Evolutionary conservation across 345 rosid genomes (phyloP), one percentile per base, ranked within the genome.

Genomic region (Citrus hindsii): DNA sequence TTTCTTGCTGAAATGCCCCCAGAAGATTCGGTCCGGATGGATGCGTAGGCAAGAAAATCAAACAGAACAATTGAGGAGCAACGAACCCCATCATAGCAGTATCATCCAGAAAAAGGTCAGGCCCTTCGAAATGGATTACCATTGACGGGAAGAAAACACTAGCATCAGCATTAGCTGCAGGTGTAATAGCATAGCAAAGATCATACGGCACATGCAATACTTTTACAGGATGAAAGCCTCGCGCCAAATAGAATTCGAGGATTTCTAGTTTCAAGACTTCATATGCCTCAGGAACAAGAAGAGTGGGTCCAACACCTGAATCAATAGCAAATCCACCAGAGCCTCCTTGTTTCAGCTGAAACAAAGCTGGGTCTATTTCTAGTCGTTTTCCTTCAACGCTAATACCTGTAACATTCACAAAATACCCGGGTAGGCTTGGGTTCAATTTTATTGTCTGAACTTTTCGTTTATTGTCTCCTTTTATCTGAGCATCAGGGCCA

Each of bases 1-100:
- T 51, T 22, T 70, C 76, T 67, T 70, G 69, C 7, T 62, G 69
- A 18, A 64, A 64, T 18, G 80, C 76, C 59, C 80, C 76, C 8
- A 78, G 37, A 6, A 77, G 46, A 67, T 22, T 60, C 3, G 46
- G 28, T 19, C 42, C 64, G 1, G 2, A 18, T 9, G 8, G 35
- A n/a, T 13, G 6, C 0, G 46, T 59, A 6, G 14, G 32, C 21
- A 8, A 8, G n/a, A 77, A 37, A 22, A 70, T 69, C 79, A 33
- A 7, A 46, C 66, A 7, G 14, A 61, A 38, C 24, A 37, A 13
- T 9, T 42, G 16, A 10, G 14, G 14, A 42, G 48, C 48, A 42
- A 42, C 16, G 4, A 42, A 10, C 48, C 48, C 48, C 48, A 42
- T 42, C 16, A 42, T 53, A 67, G 30, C 46, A 22, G 13, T 67